Evolutionary conservation across 805 yeast genomes (phyloP), one percentile per base, ranked within the genome.

Genomic region (Metschnikowia amazonensis): DNA sequence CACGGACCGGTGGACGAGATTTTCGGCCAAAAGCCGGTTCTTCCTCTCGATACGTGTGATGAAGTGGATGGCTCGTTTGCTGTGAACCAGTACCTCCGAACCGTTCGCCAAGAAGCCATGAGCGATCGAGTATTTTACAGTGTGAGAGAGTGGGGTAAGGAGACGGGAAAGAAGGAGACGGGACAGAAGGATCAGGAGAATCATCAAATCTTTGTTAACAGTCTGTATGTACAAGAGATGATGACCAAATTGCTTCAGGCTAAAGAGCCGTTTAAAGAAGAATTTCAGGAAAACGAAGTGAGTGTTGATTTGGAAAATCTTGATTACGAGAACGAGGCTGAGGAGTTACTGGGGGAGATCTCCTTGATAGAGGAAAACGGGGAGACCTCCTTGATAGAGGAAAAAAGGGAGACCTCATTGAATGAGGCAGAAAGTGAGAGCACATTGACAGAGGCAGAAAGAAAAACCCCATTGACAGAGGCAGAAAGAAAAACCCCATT

Each of bases 41-140:
- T 66, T 36, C 62, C 66, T 13, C 41, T 48, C 9, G 20, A 32
- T 5, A 20, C 8, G 49, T 52, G 3, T 47, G 51, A 39, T 6
- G 45, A 30, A 3, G 2, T 21, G 36, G 27, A 21, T n/a, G 17
- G 23, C 17, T 34, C 27, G 6, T 40, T 36, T 5, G 30, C 36
- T 3, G 72, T 65, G 21, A 44, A 41, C 36, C 48, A 44, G 34
- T 69, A 69, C 43, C 48, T 70, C 32, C 46, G 36, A 5, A 39
- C 44, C 3, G 74, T 70, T 9, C 47, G 72, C 36, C 38, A 52
- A 5, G 72, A 69, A 44, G 71, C 72, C 6, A 59, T 59, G 29
- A 43, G 43, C 8, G 66, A 61, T 42, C 45, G 45, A 7, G 40
- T 46, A 8, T 53, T 60, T 3, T 43, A 52, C 39, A 56, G 11